Conservation (phyloP, 2,329 filamentous ascomycete genomes). For the Stenocarpella maydis region DNA sequence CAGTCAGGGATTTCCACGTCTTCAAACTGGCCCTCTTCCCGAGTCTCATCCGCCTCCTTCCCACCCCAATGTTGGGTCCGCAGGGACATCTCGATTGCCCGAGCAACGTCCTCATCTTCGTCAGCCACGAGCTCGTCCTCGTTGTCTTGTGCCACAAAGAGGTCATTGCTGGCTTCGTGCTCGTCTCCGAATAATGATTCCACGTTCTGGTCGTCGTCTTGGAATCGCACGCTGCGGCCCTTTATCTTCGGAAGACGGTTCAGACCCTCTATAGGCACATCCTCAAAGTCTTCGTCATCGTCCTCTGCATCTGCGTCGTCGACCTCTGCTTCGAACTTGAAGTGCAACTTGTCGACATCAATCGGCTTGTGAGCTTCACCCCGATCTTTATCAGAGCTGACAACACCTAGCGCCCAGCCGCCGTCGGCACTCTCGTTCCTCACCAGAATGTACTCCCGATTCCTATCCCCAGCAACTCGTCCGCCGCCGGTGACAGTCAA, state of each 20-base stretch:
- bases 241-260: constrained; percentile 78
- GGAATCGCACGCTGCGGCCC: constrained; percentile 1
- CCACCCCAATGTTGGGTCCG: constrained; percentile 63
- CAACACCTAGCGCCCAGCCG: constrained; percentile 94
- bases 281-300: constrained; percentile 86
- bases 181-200: constrained; percentile 65
- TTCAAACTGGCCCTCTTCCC: constrained; percentile 55
- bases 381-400: constrained; percentile 82
- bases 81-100: constrained; percentile 86
- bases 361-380: constrained; percentile 88
- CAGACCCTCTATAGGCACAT: constrained; percentile 88
- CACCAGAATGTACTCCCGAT: constrained; percentile 93
- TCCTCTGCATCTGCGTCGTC: constrained; percentile 71
- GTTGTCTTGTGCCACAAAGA: constrained; percentile 47
- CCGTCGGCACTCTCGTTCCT: constrained; percentile 96
- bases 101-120: constrained; percentile 71
- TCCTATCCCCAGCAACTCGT: constrained; percentile 83
- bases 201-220: constrained; percentile 31
- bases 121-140: constrained; percentile 41
- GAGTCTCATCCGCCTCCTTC: constrained; percentile 47
- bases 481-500: constrained; percentile 70
- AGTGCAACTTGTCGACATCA: constrained; percentile 77
- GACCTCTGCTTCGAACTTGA: constrained; percentile 64
- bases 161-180: constrained; percentile 39
- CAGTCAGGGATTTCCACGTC: constrained; percentile 63